These are phyloP conservation scores for Trichaptum fuscoviolaceum DNA, from an alignment of 768 basidiomycete species.

Conservation along the genomic window DNA sequence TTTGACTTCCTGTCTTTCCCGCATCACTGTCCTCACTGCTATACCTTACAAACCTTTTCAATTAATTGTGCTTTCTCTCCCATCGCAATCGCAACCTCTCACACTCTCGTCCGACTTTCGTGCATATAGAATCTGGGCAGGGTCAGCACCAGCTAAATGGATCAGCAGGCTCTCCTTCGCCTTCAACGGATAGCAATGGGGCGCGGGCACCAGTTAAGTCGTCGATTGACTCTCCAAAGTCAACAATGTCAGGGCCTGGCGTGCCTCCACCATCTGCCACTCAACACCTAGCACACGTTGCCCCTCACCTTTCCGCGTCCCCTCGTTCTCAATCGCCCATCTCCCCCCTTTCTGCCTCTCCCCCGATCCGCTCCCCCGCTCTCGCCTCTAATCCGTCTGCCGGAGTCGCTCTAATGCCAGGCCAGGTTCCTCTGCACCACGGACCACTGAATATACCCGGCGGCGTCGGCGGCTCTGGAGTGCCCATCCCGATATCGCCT, in stretches of 20 bases:
- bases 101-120: not conserved
- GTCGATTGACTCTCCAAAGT: not conserved
- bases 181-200: not conserved
- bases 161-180: not conserved
- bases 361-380: conserved; percentile 27
- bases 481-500: conserved; percentile 17
- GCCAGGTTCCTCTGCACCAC: conserved; percentile 12
- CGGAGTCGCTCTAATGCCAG: conserved; percentile 17
- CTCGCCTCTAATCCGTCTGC: conserved; percentile 19
- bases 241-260: not conserved
- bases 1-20: conserved; percentile 10
- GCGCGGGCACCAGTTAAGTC: not conserved
- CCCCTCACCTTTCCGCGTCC: conserved; percentile 13
- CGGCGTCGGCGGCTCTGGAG: conserved; percentile 8
- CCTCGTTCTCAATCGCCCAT: conserved; percentile 20
- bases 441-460: not conserved
- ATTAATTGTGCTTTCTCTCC: not conserved
- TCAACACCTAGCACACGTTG: conserved; percentile 15
- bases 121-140: not conserved
- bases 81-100: not conserved
- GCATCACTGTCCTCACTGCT: not conserved
- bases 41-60: not conserved
- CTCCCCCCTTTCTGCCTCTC: conserved; percentile 30
- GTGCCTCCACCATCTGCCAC: conserved; percentile 19
- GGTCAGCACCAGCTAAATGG: not conserved